These are phyloP conservation scores for Monosporascus sp. DNA, from an alignment of 2,329 filamentous ascomycete genomes.

Conservation along the genomic window DNA sequence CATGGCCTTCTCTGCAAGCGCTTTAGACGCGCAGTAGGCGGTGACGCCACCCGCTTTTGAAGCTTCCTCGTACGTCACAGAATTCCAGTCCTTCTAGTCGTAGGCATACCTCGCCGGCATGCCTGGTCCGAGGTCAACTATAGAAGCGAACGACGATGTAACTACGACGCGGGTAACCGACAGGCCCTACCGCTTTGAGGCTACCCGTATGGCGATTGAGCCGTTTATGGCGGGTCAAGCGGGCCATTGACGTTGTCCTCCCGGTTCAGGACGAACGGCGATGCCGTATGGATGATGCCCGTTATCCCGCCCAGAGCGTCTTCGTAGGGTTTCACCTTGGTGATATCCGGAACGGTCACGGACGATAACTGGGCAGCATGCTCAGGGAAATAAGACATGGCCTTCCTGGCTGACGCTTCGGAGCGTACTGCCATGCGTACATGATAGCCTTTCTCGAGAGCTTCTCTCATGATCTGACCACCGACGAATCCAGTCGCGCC, in stretches of 20 bases:
- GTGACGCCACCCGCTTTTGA: slow-evolving; percentile 22
- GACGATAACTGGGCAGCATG: slow-evolving; percentile 27
- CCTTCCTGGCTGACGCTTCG: slow-evolving; percentile 11
- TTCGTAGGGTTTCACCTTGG: slow-evolving; percentile 30
- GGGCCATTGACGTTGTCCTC: slow-evolving; percentile 36
- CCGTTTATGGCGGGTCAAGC: slow-evolving; percentile 40
- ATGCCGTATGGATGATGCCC: slow-evolving; percentile 39
- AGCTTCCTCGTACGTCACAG: slow-evolving; percentile 39
- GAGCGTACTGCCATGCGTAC: slow-evolving; percentile 22
- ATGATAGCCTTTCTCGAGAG: slow-evolving; percentile 18
- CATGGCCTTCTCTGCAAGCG: slow-evolving; percentile 30
- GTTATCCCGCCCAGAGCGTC: slow-evolving; percentile 28
- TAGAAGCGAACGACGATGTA: slow-evolving; percentile 45
- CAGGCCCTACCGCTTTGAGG: slow-evolving; percentile 23
- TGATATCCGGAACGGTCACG: slow-evolving; percentile 33
- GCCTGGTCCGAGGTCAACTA: slow-evolving; percentile 35
- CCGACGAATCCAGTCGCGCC: slow-evolving; percentile 25
- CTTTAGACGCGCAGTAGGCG: slow-evolving; percentile 26
- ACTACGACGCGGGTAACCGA: slow-evolving; percentile 40
- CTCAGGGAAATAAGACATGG: slow-evolving; percentile 9
- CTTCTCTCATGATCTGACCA: slow-evolving; percentile 24
- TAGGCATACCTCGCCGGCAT: slow-evolving; percentile 35
- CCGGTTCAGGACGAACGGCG: slow-evolving; percentile 29
- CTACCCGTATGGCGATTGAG: slow-evolving; percentile 34
- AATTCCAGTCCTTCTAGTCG: slow-evolving; percentile 44